Evolutionary conservation across 2,329 filamentous ascomycete genomes (phyloP).

Genomic region (Apiospora hydei): DNA sequence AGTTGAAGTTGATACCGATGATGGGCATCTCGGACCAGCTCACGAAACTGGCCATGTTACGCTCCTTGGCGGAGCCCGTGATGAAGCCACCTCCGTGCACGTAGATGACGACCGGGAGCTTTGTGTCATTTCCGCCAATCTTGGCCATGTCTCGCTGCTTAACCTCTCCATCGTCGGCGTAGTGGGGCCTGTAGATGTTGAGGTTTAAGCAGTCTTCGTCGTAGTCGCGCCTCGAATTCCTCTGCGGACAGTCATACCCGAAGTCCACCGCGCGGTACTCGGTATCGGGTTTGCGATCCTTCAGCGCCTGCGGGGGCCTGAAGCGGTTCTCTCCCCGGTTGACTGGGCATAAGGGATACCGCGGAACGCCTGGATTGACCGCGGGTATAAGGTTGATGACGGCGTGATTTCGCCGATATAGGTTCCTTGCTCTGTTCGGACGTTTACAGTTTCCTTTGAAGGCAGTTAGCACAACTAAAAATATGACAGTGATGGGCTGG

Average conservation of each 20-base stretch:
- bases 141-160: constrained; percentile 33
- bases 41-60: constrained; percentile 69
- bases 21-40: constrained; percentile 60
- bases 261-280: constrained; percentile 43
- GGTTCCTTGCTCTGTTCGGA: constrained; percentile 43
- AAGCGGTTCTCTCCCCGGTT: constrained; percentile 55
- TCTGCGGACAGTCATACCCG: constrained; percentile 47
- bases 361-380: constrained; percentile 54
- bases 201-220: constrained; percentile 61
- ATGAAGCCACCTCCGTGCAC: constrained; percentile 71
- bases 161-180: constrained; percentile 35
- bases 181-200: constrained; percentile 56
- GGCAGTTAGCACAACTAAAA: not conserved
- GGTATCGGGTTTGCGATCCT: constrained; percentile 34
- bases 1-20: constrained; percentile 66
- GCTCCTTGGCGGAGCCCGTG: constrained; percentile 57
- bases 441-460: constrained; percentile 3
- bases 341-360: constrained; percentile 58
- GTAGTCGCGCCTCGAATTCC: constrained; percentile 37
- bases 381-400: constrained; percentile 43
- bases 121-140: constrained; percentile 37
- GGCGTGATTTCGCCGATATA: constrained; percentile 48
- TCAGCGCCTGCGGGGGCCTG: constrained; percentile 48
- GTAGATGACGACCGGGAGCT: constrained; percentile 63
- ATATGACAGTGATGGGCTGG: not conserved